phyloP scores from a whole-genome alignment of 352 stramenopile genomes.

The Phytopythium montanum region DNA sequence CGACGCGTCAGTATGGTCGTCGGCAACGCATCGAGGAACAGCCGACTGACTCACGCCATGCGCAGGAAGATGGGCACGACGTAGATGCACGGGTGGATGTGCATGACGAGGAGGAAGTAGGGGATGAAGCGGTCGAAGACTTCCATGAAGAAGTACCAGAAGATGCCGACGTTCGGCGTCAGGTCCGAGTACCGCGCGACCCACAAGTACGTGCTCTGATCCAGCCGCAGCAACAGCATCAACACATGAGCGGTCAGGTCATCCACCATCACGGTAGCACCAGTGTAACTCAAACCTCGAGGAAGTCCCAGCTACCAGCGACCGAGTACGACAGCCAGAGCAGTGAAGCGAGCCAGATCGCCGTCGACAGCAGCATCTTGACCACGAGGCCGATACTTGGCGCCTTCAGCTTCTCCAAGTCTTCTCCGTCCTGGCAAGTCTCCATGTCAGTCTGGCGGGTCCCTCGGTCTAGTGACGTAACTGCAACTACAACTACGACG shows the following conservation, averaged over 20 bases:
- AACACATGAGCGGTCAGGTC: neutral
- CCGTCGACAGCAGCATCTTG: slow-evolving; percentile 13
- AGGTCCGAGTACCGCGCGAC: slow-evolving; percentile 75
- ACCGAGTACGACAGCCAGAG: slow-evolving; percentile 61
- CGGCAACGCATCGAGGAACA: too few species aligned
- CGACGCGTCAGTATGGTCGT: neutral
- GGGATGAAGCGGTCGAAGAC: slow-evolving; percentile 84
- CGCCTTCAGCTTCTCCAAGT: neutral
- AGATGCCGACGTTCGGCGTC: slow-evolving; percentile 82
- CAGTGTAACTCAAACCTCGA: slow-evolving; percentile 33
- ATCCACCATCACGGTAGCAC: slow-evolving; percentile 2
- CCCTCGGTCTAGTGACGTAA: neutral
- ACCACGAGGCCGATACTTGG: slow-evolving; percentile 11
- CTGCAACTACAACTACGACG: too few species aligned
- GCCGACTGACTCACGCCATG: slow-evolving; percentile 66
- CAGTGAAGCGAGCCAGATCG: slow-evolving; percentile 27
- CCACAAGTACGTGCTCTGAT: slow-evolving; percentile 79
- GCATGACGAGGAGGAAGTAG: slow-evolving; percentile 82
- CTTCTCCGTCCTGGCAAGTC: neutral
- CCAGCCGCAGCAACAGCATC: too few species aligned
- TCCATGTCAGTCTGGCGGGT: neutral
- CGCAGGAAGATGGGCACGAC: slow-evolving; percentile 73
- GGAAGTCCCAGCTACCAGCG: slow-evolving; percentile 50
- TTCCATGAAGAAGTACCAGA: slow-evolving; percentile 90
- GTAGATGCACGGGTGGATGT: slow-evolving; percentile 81